Conservation (phyloP, 1,284 basidiomycete species). For the Entoloma clypeatum region DNA sequence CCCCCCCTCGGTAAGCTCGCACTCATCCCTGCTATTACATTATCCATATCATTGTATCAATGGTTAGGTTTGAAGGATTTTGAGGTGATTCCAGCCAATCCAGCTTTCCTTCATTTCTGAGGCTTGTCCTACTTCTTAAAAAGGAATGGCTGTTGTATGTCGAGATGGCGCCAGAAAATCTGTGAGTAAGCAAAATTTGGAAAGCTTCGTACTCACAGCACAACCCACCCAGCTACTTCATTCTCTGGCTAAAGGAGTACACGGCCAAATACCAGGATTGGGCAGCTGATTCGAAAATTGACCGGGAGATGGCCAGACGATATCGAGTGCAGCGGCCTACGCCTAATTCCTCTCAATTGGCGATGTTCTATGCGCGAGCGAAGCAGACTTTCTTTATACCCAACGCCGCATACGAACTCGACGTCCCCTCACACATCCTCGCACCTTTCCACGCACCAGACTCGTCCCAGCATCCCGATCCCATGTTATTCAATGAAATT, state of each 20-base stretch:
- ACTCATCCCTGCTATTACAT: background rate
- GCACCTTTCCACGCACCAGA: constrained; percentile 54
- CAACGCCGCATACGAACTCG: constrained; percentile 63
- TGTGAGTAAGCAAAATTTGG: constrained; percentile 38
- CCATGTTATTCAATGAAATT: constrained; percentile 56
- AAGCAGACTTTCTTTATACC: constrained; percentile 75
- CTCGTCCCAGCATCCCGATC: constrained; percentile 54
- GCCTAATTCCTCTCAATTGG: constrained; percentile 50
- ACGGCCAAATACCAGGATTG: constrained; percentile 56
- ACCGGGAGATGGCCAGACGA: constrained; percentile 29
- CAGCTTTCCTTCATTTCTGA: constrained; percentile 8
- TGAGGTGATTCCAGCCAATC: constrained; percentile 37
- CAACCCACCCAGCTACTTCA: constrained; percentile 52
- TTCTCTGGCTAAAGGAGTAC: constrained; percentile 71
- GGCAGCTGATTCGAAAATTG: constrained; percentile 42
- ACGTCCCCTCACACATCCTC: constrained; percentile 61
- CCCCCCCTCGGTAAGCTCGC: constrained; percentile 53
- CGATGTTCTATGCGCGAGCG: constrained; percentile 69
- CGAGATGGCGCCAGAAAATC: constrained; percentile 64
- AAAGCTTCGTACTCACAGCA: constrained; percentile 6
- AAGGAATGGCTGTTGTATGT: constrained; percentile 73
- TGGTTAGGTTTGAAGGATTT: constrained; percentile 65
- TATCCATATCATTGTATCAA: constrained; percentile 1
- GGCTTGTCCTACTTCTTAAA: constrained; percentile 1
- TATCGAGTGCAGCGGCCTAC: constrained; percentile 33